phyloP scores from a whole-genome alignment of 2,329 filamentous ascomycete species.

The Truncatella angustata region DNA sequence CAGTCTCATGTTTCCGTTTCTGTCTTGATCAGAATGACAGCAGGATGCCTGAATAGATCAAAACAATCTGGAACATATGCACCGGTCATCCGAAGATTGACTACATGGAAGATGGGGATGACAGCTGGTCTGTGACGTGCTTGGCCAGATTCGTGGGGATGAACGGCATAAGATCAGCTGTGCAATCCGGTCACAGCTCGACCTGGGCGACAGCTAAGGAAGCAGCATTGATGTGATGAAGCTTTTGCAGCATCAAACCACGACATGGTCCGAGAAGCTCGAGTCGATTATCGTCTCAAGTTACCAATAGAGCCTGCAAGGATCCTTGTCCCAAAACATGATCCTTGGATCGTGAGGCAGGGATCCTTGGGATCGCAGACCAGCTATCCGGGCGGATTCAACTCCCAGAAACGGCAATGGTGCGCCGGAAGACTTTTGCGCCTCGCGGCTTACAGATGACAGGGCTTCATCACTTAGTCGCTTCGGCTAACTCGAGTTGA shows the following conservation, averaged over 20 bases:
- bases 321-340: conserved; percentile 33
- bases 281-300: conserved; percentile 45
- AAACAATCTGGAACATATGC: conserved; percentile 26
- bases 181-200: conserved; percentile 47
- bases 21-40: background rate
- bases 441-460: conserved; percentile 11
- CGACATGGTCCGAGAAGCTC: conserved; percentile 30
- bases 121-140: conserved; percentile 24
- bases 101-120: conserved; percentile 16
- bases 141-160: conserved; percentile 25
- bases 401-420: conserved; percentile 28
- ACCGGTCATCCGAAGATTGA: conserved; percentile 27
- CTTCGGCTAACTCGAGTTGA: background rate
- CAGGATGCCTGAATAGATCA: conserved; percentile 19
- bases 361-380: conserved; percentile 23
- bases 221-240: conserved; percentile 32
- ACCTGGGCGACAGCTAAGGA: conserved; percentile 26
- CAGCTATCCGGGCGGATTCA: conserved; percentile 29
- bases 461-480: background rate
- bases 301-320: conserved; percentile 29
- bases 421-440: conserved; percentile 27
- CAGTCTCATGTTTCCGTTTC: conserved; percentile 1
- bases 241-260: conserved; percentile 32
- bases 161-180: conserved; percentile 47
- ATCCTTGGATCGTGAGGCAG: conserved; percentile 15